Percentiles rank a stretch among this genome's conserved stretches.
Conservation (phyloP, 805 yeast species). For the Candida tibetensis region DNA sequence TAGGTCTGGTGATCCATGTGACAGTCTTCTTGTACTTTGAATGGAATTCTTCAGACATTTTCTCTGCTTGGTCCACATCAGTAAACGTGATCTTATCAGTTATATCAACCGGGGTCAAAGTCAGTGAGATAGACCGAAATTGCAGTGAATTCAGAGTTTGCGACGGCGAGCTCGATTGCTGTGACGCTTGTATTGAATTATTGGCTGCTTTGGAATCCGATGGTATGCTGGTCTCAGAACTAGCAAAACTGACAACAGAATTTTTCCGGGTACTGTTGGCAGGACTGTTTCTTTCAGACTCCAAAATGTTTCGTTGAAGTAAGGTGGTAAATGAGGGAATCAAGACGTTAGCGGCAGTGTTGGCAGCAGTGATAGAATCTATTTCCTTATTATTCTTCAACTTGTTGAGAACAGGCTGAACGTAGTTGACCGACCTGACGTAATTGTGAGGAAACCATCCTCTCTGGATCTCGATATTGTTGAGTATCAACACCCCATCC, state of each 20-base stretch:
- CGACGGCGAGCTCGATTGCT: constrained; percentile 3
- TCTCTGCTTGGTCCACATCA: constrained; percentile 29
- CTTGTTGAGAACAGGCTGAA: constrained; percentile 38
- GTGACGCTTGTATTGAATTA: constrained; percentile 24
- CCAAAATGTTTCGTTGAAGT: constrained; percentile 35
- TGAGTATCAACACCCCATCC: constrained; percentile 61
- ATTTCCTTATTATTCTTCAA: constrained; percentile 39
- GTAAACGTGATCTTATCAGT: constrained; percentile 13
- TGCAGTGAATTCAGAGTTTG: constrained; percentile 1
- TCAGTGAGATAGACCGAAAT: constrained; percentile 12
- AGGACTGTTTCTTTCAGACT: constrained; percentile 31
- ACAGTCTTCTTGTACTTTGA: constrained; percentile 18
- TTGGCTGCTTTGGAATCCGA: constrained; percentile 22
- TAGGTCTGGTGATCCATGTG: constrained; percentile 61
- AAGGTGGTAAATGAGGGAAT: constrained; percentile 40
- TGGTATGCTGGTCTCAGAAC: constrained; percentile 36
- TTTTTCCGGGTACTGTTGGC: constrained; percentile 40
- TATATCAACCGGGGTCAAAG: constrained; percentile 11
- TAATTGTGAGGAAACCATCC: constrained; percentile 86
- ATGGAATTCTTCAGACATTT: constrained; percentile 21
- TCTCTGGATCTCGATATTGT: constrained; percentile 47
- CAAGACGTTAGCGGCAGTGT: constrained; percentile 45
- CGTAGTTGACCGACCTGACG: constrained; percentile 47
- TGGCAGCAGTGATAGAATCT: constrained; percentile 44
- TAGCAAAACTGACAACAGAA: constrained; percentile 49